These are phyloP conservation scores for Lactuca sativa DNA, from an alignment of 129 eudicot genomes.

Conservation along the genomic window DNA sequence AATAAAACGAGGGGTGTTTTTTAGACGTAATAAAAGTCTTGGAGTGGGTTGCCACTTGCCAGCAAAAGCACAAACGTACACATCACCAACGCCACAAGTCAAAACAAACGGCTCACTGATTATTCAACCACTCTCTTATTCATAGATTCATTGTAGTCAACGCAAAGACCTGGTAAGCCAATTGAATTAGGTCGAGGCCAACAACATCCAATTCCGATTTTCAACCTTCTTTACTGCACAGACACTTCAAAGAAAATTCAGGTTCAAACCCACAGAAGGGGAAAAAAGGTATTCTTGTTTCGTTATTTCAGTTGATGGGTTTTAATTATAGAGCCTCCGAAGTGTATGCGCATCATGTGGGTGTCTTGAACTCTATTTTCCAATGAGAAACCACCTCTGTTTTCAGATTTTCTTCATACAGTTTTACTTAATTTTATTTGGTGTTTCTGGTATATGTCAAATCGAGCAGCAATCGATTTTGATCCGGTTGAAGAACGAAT, in stretches of 20 bases:
- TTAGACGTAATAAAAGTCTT: slow-evolving; percentile 25
- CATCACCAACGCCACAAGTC: slow-evolving; percentile 17
- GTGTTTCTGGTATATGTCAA: slow-evolving; percentile 36
- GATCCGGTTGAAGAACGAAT: slow-evolving; percentile 31
- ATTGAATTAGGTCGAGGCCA: slow-evolving; percentile 10
- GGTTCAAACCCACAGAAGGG: slow-evolving; percentile 16
- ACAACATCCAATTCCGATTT: slow-evolving; percentile 6
- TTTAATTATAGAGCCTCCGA: neutral
- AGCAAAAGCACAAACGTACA: slow-evolving; percentile 19
- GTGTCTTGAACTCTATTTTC: slow-evolving; percentile 23
- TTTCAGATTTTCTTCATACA: slow-evolving; percentile 31
- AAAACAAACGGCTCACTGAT: slow-evolving; percentile 24
- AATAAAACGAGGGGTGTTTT: neutral
- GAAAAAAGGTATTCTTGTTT: slow-evolving; percentile 4
- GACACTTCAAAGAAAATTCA: slow-evolving; percentile 30
- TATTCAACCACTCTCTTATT: slow-evolving; percentile 3
- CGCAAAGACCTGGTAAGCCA: slow-evolving; percentile 27
- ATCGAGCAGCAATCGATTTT: slow-evolving; percentile 23
- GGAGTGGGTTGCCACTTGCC: slow-evolving; percentile 3
- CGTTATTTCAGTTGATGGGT: neutral
- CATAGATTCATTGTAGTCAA: slow-evolving; percentile 24
- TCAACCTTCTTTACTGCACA: slow-evolving; percentile 26
- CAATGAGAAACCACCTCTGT: slow-evolving; percentile 33
- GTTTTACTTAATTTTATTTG: slow-evolving; percentile 12
- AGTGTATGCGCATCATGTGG: slow-evolving; percentile 26